Evolutionary conservation across 2,329 filamentous ascomycete species (phyloP).

Genomic region (Penicillium digitatum): DNA sequence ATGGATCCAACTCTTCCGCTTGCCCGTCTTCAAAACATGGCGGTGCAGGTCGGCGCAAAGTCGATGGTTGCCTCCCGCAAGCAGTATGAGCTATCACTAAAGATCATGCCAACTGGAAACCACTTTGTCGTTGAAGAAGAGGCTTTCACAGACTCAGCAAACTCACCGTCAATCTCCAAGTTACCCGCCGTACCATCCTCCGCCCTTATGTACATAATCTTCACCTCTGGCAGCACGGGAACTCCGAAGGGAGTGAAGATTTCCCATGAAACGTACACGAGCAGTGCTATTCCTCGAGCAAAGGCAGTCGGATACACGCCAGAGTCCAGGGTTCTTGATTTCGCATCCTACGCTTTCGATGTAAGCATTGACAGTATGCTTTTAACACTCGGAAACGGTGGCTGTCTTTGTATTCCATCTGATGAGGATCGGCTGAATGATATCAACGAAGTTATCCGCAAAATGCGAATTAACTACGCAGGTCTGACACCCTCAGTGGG

Average conservation of each 20-base stretch:
- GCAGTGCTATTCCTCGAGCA: slow-evolving; percentile 53
- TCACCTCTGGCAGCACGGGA: slow-evolving; percentile 55
- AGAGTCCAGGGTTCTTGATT: slow-evolving; percentile 58
- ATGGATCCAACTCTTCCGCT: slow-evolving; percentile 35
- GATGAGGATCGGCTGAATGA: slow-evolving; percentile 48
- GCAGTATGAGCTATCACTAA: slow-evolving; percentile 27
- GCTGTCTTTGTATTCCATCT: slow-evolving; percentile 57
- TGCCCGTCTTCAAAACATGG: slow-evolving; percentile 34
- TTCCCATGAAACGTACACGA: slow-evolving; percentile 57
- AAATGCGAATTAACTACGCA: slow-evolving; percentile 52
- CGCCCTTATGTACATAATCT: slow-evolving; percentile 56
- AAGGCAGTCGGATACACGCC: slow-evolving; percentile 49
- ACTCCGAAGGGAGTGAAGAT: slow-evolving; percentile 57
- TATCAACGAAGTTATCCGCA: slow-evolving; percentile 48
- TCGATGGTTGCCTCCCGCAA: slow-evolving; percentile 29
- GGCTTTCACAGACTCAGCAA: slow-evolving; percentile 20
- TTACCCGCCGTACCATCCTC: slow-evolving; percentile 29
- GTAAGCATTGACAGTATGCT: slow-evolving; percentile 54
- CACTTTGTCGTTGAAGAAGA: slow-evolving; percentile 28
- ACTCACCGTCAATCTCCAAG: slow-evolving; percentile 1
- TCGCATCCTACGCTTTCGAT: slow-evolving; percentile 55
- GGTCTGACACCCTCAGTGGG: slow-evolving; percentile 61
- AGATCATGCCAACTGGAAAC: slow-evolving; percentile 32
- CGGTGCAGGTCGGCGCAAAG: slow-evolving; percentile 27
- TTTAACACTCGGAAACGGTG: slow-evolving; percentile 53